A percentile compares a stretch with the other conserved stretches of the same genome.
Conservation (phyloP, 352 stramenopile genomes). For the Pythium rishiriense region DNA sequence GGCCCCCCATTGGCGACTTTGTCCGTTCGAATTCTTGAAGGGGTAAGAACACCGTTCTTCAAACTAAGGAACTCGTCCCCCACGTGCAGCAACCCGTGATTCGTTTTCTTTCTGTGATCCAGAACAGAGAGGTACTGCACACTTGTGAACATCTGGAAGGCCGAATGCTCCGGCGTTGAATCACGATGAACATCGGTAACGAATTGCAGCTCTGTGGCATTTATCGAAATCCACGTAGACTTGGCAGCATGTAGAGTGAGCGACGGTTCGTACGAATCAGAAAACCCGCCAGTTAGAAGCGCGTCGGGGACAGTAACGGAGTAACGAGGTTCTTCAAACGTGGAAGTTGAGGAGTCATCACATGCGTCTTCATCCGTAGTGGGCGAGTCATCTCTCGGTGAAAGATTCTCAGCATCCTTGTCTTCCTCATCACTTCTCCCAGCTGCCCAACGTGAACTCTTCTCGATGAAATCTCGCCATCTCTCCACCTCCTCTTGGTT, state of each 20-base stretch:
- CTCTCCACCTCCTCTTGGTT: constrained; percentile 58
- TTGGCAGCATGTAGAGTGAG: constrained; percentile 50
- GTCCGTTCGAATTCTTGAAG: constrained; percentile 68
- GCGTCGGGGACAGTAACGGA: constrained; percentile 36
- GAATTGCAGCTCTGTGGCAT: constrained; percentile 58
- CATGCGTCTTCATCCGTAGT: constrained; percentile 35
- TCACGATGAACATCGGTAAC: constrained; percentile 67
- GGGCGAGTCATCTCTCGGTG: constrained; percentile 24
- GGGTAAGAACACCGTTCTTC: constrained; percentile 72
- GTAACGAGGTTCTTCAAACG: constrained; percentile 25
- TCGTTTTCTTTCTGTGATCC: constrained; percentile 71
- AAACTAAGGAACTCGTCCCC: constrained; percentile 83
- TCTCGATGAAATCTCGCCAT: constrained; percentile 75
- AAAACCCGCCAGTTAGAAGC: constrained; percentile 70
- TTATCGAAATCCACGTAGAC: constrained; percentile 76
- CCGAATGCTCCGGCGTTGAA: constrained; percentile 56
- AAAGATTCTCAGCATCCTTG: constrained; percentile 17
- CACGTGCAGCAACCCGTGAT: constrained; percentile 77
- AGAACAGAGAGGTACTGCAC: constrained; percentile 60
- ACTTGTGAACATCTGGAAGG: constrained; percentile 60
- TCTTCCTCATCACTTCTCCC: constrained; percentile 19
- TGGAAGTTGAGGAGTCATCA: constrained; percentile 1
- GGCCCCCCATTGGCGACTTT: constrained; percentile 49
- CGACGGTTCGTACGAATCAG: constrained; percentile 59
- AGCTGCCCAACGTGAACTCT: constrained; percentile 41